Evolutionary conservation across 2,329 filamentous ascomycete genomes (phyloP).

Genomic region (Xylaria sp.): DNA sequence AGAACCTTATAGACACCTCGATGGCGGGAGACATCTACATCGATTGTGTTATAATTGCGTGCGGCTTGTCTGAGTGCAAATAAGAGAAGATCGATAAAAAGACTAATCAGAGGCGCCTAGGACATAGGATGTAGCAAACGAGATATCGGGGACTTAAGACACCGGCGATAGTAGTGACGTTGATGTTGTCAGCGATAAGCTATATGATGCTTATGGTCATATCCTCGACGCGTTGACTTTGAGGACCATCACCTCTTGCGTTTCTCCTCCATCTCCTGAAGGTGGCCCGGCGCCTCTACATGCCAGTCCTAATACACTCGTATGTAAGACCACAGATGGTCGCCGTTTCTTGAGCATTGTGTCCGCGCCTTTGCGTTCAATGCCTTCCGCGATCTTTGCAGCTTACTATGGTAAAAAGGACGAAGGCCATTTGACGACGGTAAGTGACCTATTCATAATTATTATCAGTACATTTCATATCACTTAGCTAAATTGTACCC

Average conservation of each 20-base stretch:
- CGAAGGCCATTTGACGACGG: not conserved
- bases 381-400: not conserved
- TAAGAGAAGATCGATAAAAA: not conserved
- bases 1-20: too few relatives aligned
- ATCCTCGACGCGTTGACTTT: not conserved
- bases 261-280: not conserved
- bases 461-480: too few relatives aligned
- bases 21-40: too few relatives aligned
- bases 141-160: not conserved
- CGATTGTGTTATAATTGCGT: too few relatives aligned
- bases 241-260: not conserved
- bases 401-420: not conserved
- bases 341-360: not conserved
- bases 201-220: not conserved
- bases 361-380: not conserved
- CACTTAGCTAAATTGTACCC: too few relatives aligned
- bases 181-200: not conserved
- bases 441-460: not conserved
- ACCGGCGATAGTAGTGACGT: not conserved
- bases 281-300: not conserved
- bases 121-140: not conserved
- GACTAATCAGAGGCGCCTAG: not conserved
- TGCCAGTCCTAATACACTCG: not conserved
- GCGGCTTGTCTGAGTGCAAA: not conserved
- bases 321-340: not conserved